A percentile compares a stretch with the other conserved stretches of the same genome.
Conservation (phyloP, 2,329 filamentous ascomycete genomes). For the Diplodia sapinea region DNA sequence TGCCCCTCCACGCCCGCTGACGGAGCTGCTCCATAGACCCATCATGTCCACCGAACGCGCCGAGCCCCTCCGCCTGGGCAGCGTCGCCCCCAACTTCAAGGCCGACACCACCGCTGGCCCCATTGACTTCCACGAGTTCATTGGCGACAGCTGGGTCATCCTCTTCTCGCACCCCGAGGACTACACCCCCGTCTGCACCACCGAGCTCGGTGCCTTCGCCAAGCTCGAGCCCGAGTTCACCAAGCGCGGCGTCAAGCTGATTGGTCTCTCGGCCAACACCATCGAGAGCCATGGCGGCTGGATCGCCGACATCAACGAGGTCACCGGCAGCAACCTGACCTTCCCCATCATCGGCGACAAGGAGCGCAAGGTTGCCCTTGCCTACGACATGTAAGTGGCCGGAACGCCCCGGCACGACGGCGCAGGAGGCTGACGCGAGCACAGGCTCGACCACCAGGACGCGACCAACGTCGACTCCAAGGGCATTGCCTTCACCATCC, state of each 20-base stretch:
- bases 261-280: constrained; percentile 85
- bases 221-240: constrained; percentile 88
- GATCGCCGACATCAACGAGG: constrained; percentile 75
- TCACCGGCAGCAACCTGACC: constrained; percentile 51
- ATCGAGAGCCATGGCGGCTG: constrained; percentile 82
- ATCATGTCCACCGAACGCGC: constrained; percentile 36
- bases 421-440: constrained; percentile 38
- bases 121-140: constrained; percentile 83
- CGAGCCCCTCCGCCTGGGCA: constrained; percentile 66
- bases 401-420: constrained; percentile 39
- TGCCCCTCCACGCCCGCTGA: constrained; percentile 16
- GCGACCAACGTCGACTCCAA: constrained; percentile 65
- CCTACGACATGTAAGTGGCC: constrained; percentile 54
- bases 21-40: neutral
- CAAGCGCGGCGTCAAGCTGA: constrained; percentile 87
- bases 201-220: constrained; percentile 90
- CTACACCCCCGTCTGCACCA: constrained; percentile 95
- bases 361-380: constrained; percentile 55
- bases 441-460: constrained; percentile 57
- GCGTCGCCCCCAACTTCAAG: constrained; percentile 79
- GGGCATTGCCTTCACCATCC: constrained; percentile 86
- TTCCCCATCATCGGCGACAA: constrained; percentile 60
- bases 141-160: constrained; percentile 79
- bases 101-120: constrained; percentile 78
- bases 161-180: constrained; percentile 86